These are phyloP conservation scores for Barbatosphaeria neglecta DNA, from an alignment of 495 filamentous ascomycete genomes.

Conservation along the genomic window DNA sequence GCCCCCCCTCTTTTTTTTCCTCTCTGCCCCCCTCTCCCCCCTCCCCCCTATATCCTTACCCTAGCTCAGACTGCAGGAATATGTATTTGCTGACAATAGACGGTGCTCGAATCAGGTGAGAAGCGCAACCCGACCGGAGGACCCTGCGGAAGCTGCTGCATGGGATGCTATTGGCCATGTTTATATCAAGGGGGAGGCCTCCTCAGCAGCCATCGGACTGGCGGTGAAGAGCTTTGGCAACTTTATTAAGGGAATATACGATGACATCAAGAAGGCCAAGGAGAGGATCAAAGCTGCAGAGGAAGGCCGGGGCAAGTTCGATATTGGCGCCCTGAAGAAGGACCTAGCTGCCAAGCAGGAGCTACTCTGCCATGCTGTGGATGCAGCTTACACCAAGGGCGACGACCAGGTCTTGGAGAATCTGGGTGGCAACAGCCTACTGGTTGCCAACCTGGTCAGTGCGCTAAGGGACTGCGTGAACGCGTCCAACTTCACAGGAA, in stretches of 20 bases:
- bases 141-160: not conserved
- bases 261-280: not conserved
- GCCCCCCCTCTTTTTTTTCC: not conserved
- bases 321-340: not conserved
- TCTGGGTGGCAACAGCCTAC: slow-evolving; percentile 20
- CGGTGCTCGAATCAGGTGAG: not conserved
- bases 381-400: not conserved
- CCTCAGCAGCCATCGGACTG: not conserved
- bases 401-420: slow-evolving; percentile 33
- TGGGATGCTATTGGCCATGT: not conserved
- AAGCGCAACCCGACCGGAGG: not conserved
- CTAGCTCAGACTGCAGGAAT: too few relatives aligned
- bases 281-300: not conserved
- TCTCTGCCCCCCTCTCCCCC: too few relatives aligned
- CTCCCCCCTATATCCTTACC: too few relatives aligned
- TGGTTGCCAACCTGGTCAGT: slow-evolving; percentile 41
- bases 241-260: not conserved
- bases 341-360: not conserved
- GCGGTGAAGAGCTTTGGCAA: not conserved
- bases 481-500: slow-evolving; percentile 48
- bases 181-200: not conserved
- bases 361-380: not conserved
- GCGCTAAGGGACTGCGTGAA: slow-evolving; percentile 52
- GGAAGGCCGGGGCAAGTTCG: not conserved
- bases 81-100: not conserved